These are phyloP conservation scores for Neurospora sp. DNA, from an alignment of 495 filamentous ascomycete genomes.

Conservation along the genomic window DNA sequence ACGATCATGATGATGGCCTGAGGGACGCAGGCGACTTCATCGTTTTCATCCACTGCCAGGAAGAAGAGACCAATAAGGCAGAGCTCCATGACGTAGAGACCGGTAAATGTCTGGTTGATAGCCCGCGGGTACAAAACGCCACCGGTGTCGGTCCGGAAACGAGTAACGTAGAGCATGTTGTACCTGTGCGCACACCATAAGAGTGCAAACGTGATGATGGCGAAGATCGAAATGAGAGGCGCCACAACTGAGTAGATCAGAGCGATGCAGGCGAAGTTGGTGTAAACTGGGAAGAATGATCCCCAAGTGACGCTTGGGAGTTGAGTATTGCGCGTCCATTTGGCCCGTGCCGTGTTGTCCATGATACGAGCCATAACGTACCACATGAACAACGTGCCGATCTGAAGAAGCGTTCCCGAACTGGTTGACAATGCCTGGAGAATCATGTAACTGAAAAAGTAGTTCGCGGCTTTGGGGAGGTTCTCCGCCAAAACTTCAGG, in stretches of 20 bases:
- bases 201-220: conserved; percentile 83
- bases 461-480: conserved; percentile 82
- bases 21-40: conserved; percentile 53
- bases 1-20: conserved; percentile 90
- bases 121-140: conserved; percentile 87
- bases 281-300: conserved; percentile 90
- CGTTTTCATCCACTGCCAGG: conserved; percentile 55
- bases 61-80: conserved; percentile 89
- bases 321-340: conserved; percentile 75
- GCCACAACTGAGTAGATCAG: conserved; percentile 87
- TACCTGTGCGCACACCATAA: conserved; percentile 97
- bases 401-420: conserved; percentile 83
- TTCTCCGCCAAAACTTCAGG: conserved; percentile 68
- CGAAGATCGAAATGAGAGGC: conserved; percentile 86
- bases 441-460: conserved; percentile 98
- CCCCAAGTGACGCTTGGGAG: conserved; percentile 81
- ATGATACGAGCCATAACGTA: conserved; percentile 68
- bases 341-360: conserved; percentile 80
- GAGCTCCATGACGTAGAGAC: conserved; percentile 90
- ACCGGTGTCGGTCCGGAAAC: conserved; percentile 84
- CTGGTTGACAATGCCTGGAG: conserved; percentile 85
- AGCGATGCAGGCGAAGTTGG: conserved; percentile 88
- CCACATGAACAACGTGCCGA: conserved; percentile 64
- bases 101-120: conserved; percentile 93
- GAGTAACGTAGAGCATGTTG: conserved; percentile 91